phyloP scores from a whole-genome alignment of 805 yeast species.

The Tetrapisispora nanseiensis region DNA sequence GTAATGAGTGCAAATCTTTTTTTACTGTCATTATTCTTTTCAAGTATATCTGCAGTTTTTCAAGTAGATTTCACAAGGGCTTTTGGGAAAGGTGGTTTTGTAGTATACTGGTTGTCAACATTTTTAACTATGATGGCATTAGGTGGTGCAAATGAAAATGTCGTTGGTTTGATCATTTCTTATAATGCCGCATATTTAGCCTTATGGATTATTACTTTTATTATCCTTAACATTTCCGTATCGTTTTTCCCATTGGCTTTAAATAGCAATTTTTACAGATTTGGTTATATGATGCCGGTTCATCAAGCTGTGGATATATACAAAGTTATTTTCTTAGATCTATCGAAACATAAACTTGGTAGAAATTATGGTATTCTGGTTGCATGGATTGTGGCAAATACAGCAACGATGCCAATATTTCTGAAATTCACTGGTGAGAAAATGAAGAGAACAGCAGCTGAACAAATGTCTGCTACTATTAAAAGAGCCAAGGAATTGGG shows the following conservation, averaged over 20 bases:
- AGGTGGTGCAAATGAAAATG: constrained; percentile 65
- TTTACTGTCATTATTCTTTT: constrained; percentile 47
- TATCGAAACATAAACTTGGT: constrained; percentile 49
- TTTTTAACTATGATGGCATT: constrained; percentile 65
- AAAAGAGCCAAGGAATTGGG: constrained; percentile 1
- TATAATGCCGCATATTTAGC: constrained; percentile 57
- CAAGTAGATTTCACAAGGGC: constrained; percentile 50
- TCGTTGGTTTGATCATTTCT: constrained; percentile 42
- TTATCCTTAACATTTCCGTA: constrained; percentile 56
- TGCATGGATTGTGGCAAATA: constrained; percentile 51
- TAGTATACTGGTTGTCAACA: constrained; percentile 62
- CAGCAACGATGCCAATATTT: constrained; percentile 36
- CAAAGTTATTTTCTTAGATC: constrained; percentile 48
- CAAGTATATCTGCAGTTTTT: constrained; percentile 56
- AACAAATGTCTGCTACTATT: constrained; percentile 9
- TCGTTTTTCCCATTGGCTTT: constrained; percentile 58
- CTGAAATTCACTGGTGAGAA: constrained; percentile 34
- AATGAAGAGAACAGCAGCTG: constrained; percentile 27
- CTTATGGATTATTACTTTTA: constrained; percentile 64
- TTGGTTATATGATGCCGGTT: constrained; percentile 61
- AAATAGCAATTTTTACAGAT: constrained; percentile 44
- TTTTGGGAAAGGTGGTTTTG: constrained; percentile 62
- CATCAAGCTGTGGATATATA: constrained; percentile 54
- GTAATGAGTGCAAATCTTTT: constrained; percentile 43
- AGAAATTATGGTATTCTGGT: constrained; percentile 48